Percentiles rank a stretch among this genome's conserved stretches.
phyloP scores from a whole-genome alignment of 2,329 filamentous ascomycete genomes.

The Canariomyces notabilis region DNA sequence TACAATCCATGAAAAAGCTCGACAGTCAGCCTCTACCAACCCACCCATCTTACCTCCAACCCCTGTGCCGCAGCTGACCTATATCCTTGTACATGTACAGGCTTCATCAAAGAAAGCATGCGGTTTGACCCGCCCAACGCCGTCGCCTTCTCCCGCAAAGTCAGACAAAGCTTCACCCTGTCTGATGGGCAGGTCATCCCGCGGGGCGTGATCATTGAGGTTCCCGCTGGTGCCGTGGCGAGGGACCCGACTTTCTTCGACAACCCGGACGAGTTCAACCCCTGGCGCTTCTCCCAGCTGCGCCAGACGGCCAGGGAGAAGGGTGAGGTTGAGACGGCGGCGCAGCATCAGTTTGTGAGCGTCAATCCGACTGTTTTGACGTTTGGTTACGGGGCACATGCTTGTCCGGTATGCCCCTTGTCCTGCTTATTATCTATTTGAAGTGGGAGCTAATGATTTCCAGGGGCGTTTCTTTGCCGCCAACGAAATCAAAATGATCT shows the following conservation, averaged over 20 bases:
- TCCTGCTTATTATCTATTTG: no score
- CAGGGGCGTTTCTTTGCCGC: slow-evolving; percentile 36
- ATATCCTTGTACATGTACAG: no score
- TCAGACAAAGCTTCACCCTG: slow-evolving; percentile 45
- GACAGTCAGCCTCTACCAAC: no score
- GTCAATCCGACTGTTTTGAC: slow-evolving; percentile 30
- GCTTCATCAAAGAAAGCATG: slow-evolving; percentile 31
- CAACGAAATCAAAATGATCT: slow-evolving; percentile 36
- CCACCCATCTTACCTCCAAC: no score
- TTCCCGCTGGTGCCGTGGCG: slow-evolving; percentile 34
- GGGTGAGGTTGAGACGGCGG: slow-evolving; percentile 27
- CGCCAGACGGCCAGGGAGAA: slow-evolving; percentile 27
- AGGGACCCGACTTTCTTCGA: slow-evolving; percentile 35
- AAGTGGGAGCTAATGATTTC: no score
- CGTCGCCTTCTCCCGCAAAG: slow-evolving; percentile 46
- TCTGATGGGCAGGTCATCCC: slow-evolving; percentile 50
- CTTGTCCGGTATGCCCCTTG: no score
- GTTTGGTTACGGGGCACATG: slow-evolving; percentile 39
- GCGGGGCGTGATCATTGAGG: slow-evolving; percentile 39
- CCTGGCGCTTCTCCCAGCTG: slow-evolving; percentile 35
- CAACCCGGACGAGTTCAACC: slow-evolving; percentile 35
- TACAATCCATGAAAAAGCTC: slow-evolving; percentile 32
- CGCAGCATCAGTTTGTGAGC: slow-evolving; percentile 38
- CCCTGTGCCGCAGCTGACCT: no score
- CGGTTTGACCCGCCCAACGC: slow-evolving; percentile 22